A percentile compares a stretch with the other conserved stretches of the same genome.
These are phyloP conservation scores for Naganishia vishniacii DNA, from an alignment of 768 basidiomycete species.

Conservation along the genomic window DNA sequence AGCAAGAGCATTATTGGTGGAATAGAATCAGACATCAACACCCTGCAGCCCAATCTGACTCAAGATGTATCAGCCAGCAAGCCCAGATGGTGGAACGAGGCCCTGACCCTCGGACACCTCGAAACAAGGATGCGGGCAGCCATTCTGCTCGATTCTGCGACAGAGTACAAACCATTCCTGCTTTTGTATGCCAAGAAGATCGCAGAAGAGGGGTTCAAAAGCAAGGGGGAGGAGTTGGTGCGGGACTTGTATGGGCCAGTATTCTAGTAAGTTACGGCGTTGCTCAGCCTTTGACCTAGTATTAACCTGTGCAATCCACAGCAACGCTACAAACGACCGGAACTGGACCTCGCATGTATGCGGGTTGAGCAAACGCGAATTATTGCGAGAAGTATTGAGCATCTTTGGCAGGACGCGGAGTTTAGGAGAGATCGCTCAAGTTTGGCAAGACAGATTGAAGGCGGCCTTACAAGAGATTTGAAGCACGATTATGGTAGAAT, in stretches of 20 bases:
- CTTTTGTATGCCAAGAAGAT: conserved; percentile 71
- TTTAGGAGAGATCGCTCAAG: conserved; percentile 16
- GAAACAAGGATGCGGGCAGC: conserved; percentile 76
- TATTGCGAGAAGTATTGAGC: conserved; percentile 66
- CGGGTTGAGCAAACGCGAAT: conserved; percentile 72
- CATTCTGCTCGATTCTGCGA: conserved; percentile 67
- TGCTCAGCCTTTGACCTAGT: no score
- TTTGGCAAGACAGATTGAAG: conserved; percentile 23
- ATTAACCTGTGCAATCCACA: conserved; percentile 11
- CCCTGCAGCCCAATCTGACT: conserved; percentile 25
- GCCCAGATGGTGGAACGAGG: conserved; percentile 74
- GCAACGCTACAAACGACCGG: conserved; percentile 60
- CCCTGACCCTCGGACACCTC: conserved; percentile 79
- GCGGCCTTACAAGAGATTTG: background rate
- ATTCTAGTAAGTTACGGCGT: conserved; percentile 63
- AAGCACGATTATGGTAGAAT: no score
- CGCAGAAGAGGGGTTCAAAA: conserved; percentile 80
- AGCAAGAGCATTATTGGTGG: conserved; percentile 21
- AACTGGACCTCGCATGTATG: conserved; percentile 67
- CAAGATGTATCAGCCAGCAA: conserved; percentile 26
- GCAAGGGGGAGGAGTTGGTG: conserved; percentile 83
- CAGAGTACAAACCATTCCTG: conserved; percentile 74
- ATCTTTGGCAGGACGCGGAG: conserved; percentile 23
- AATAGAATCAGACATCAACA: conserved; percentile 41
- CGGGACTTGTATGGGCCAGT: conserved; percentile 84